Conservation (phyloP, 129 eudicot species). For the Tagetes patula region DNA sequence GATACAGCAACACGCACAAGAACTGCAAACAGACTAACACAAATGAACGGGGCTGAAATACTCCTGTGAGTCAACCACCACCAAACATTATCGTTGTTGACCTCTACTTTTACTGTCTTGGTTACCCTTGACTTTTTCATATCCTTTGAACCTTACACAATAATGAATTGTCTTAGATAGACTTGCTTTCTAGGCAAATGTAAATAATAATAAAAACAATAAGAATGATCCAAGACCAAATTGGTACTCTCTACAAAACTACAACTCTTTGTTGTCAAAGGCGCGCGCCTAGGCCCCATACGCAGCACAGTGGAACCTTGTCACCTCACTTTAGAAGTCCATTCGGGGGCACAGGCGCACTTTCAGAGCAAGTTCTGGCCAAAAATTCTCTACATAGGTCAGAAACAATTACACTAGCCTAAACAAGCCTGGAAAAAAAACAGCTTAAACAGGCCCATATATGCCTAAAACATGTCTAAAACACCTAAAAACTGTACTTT, state of each 20-base stretch:
- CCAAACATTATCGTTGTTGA: slow-evolving; percentile 24
- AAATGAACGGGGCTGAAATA: slow-evolving; percentile 50
- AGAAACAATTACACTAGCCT: too few species aligned
- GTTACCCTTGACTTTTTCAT: slow-evolving; percentile 45
- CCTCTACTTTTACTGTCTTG: slow-evolving; percentile 34
- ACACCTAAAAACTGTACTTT: too few species aligned
- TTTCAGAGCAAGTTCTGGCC: too few species aligned
- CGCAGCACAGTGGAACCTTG: too few species aligned
- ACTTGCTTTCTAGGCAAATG: slow-evolving; percentile 13
- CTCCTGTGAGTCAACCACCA: slow-evolving; percentile 45
- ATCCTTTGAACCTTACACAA: slow-evolving; percentile 12
- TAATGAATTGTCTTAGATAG: not conserved
- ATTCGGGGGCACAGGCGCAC: too few species aligned
- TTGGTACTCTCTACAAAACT: not conserved
- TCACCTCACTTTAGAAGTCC: too few species aligned
- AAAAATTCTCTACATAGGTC: too few species aligned
- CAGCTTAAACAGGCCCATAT: too few species aligned
- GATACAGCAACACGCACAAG: slow-evolving; percentile 66
- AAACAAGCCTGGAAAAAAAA: too few species aligned
- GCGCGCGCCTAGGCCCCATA: too few species aligned
- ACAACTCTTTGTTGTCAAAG: too few species aligned
- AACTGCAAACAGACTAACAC: slow-evolving; percentile 67
- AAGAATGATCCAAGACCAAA: not conserved
- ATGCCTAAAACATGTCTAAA: too few species aligned
- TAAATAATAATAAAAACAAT: not conserved